A percentile compares a stretch with the other conserved stretches of the same genome.
These are phyloP conservation scores for Ceriops tagal DNA, from an alignment of 345 rosid species.

Conservation along the genomic window DNA sequence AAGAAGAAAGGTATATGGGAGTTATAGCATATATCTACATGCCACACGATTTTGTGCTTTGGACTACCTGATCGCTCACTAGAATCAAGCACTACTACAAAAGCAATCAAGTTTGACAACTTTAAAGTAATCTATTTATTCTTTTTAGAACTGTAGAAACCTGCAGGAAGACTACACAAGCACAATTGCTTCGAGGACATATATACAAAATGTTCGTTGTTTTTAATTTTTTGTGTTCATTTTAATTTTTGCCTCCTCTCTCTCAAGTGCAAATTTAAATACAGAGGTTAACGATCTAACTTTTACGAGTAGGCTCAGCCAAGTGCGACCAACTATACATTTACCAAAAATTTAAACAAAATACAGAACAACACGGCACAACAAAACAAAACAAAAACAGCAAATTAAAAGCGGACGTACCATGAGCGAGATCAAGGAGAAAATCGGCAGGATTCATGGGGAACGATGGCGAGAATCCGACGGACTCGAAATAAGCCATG, in stretches of 20 bases:
- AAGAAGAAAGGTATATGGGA: background rate
- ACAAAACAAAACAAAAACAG: slow-evolving; percentile 1
- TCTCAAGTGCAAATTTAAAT: too few species aligned
- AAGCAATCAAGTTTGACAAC: too few species aligned
- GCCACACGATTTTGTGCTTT: slow-evolving; percentile 12
- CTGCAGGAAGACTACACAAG: too few species aligned
- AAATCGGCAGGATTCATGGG: slow-evolving; percentile 98
- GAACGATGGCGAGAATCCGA: slow-evolving; percentile 84
- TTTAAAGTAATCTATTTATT: too few species aligned
- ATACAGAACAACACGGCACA: background rate
- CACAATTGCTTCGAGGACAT: too few species aligned
- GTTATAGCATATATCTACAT: slow-evolving; percentile 8
- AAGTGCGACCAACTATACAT: background rate
- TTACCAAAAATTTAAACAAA: background rate
- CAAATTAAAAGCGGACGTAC: slow-evolving; percentile 44
- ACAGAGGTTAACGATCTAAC: too few species aligned
- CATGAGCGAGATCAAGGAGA: slow-evolving; percentile 95
- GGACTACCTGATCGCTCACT: slow-evolving; percentile 5
- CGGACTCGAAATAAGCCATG: slow-evolving; percentile 59
- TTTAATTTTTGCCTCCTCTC: too few species aligned
- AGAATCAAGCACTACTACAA: too few species aligned
- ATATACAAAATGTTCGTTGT: too few species aligned
- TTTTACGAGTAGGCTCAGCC: too few species aligned
- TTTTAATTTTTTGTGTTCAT: too few species aligned
- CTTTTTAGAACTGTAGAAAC: too few species aligned